Base-by-base conservation (phyloP, 1,284 basidiomycete genomes). In the Rhodotorula sp. region DNA sequence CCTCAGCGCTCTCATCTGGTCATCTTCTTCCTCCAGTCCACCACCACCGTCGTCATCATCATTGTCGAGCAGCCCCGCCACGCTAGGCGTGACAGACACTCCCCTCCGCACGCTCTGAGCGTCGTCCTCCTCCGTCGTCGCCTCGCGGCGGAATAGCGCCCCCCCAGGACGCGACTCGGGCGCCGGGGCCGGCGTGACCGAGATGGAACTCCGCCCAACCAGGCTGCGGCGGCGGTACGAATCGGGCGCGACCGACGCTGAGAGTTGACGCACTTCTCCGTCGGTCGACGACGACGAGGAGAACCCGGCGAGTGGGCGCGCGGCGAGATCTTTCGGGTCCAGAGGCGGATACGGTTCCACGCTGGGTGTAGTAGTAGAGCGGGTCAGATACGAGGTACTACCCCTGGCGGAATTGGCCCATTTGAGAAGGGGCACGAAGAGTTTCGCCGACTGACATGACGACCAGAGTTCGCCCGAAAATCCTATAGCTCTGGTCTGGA, bases 301-400 rank as follows among this genome's bases (percentile, higher is more conserved):
- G 58, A 8, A 57, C 56, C n/a, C 56, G 26, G 54, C 16, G 26
- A 56, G 47, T 3, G 64, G 61, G 60, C 39, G 54, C 26, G 47
- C 39, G 39, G 39, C 23, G 43, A 64, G 65, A 47, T 62, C 64
- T 18, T 52, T n/a, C 12, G 66, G 48, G 26, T 67, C 16, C 23
- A 76, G 63, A 1, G 73, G 58, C 6, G 75, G 75, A 49, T 70
- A 76, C 21, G 75, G 75, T 52, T 76, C 75, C 65, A 76, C 64
- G 43, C 75, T 76, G 72, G 23, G 16, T 34, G 10, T 1, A 2
- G 26, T 1, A 2, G 26, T 4, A 48, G 23, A 31, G n/a, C 14
- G 0, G 26, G 34, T 34, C 34, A 34, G 34, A 34, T 34, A 34
- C 6, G 4, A 34, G 34, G 34, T 34, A 34, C 34, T 34, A 34